phyloP scores from a whole-genome alignment of 2,329 filamentous ascomycete genomes.

The Sarocladiaceae sp. region DNA sequence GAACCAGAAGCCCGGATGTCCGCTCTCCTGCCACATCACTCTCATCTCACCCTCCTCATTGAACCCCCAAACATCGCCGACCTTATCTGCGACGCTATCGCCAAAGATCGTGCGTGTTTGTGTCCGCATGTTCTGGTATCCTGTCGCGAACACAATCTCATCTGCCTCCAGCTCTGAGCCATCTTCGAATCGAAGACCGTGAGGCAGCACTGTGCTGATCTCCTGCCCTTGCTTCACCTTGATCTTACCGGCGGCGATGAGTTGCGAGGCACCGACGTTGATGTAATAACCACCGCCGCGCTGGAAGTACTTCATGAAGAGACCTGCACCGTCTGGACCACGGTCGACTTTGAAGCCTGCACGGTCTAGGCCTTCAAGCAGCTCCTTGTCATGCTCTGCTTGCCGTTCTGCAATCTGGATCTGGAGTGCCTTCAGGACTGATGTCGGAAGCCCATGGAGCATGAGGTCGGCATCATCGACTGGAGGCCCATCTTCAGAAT shows the following conservation, averaged over 20 bases:
- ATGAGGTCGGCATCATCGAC: slow-evolving; percentile 64
- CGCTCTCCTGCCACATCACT: slow-evolving; percentile 54
- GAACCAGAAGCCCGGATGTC: slow-evolving; percentile 63
- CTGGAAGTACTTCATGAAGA: slow-evolving; percentile 60
- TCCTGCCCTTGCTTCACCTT: slow-evolving; percentile 57
- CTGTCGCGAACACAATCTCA: slow-evolving; percentile 59
- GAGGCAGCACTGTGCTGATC: slow-evolving; percentile 44
- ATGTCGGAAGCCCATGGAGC: slow-evolving; percentile 51
- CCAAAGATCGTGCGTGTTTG: slow-evolving; percentile 60
- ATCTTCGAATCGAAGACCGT: slow-evolving; percentile 46
- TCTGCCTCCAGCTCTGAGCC: slow-evolving; percentile 55
- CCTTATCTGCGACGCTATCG: slow-evolving; percentile 52
- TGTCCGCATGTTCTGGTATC: slow-evolving; percentile 65
- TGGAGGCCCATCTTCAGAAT: slow-evolving; percentile 49
- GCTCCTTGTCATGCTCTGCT: slow-evolving; percentile 31
- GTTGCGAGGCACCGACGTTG: slow-evolving; percentile 58
- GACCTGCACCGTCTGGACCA: slow-evolving; percentile 52
- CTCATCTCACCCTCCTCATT: slow-evolving; percentile 54
- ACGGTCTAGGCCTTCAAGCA: slow-evolving; percentile 40
- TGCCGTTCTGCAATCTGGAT: slow-evolving; percentile 32
- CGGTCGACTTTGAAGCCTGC: slow-evolving; percentile 59
- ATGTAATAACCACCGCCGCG: slow-evolving; percentile 68
- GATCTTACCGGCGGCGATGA: slow-evolving; percentile 62
- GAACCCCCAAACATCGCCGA: slow-evolving; percentile 59
- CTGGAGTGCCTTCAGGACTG: slow-evolving; percentile 58